Conservation (phyloP, 2,329 filamentous ascomycete species). For the Fusarium cicatricum region DNA sequence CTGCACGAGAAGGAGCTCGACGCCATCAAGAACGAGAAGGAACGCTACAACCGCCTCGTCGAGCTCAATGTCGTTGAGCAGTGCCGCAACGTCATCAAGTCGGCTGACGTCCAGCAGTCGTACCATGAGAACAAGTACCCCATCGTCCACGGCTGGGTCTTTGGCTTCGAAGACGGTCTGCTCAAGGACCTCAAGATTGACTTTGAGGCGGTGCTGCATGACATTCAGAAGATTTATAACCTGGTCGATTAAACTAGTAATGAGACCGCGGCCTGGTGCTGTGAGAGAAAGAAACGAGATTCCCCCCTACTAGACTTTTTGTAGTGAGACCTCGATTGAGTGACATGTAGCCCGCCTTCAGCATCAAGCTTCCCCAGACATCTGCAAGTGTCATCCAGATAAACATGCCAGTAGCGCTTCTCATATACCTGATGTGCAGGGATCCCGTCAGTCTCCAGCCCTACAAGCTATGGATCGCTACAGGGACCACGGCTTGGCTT, state of each 20-base stretch:
- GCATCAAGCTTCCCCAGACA: neutral
- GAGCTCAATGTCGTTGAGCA: constrained; percentile 86
- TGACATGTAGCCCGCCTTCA: neutral
- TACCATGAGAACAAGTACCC: constrained; percentile 70
- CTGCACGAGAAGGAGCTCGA: constrained; percentile 76
- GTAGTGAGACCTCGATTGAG: neutral
- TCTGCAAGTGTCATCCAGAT: constrained; percentile 15
- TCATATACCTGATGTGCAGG: constrained; percentile 34
- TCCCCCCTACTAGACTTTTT: neutral
- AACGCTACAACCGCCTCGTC: constrained; percentile 74
- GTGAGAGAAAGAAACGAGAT: constrained; percentile 19
- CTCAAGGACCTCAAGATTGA: constrained; percentile 71
- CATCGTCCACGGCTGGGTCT: constrained; percentile 78
- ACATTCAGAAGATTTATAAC: constrained; percentile 73
- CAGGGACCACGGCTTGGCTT: constrained; percentile 35
- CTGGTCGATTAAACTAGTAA: constrained; percentile 48
- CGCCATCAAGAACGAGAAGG: constrained; percentile 63
- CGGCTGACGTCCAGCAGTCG: constrained; percentile 78
- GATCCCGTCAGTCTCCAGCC: constrained; percentile 28
- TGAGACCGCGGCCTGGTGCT: constrained; percentile 9
- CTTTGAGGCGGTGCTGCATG: constrained; percentile 62
- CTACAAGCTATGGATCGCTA: constrained; percentile 22
- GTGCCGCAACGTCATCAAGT: constrained; percentile 81
- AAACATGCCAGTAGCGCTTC: constrained; percentile 28
- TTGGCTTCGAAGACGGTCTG: constrained; percentile 72